Evolutionary conservation across 306 rosid species (phyloP).

Genomic region (Sicyos edulis): DNA sequence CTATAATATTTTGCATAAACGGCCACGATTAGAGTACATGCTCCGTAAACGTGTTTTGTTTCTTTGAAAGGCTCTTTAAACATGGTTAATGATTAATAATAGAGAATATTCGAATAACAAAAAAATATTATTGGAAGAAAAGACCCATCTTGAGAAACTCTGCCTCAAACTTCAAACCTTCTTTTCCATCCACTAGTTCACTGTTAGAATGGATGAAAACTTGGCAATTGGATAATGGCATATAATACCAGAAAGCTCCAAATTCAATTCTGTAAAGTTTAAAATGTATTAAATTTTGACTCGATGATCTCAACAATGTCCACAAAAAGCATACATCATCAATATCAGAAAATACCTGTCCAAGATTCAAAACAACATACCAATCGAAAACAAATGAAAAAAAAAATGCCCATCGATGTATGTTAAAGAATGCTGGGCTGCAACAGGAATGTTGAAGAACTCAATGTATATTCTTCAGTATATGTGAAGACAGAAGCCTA

Average conservation of each 20-base stretch:
- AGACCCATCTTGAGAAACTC: not conserved
- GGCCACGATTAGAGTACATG: no score
- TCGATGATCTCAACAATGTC: not conserved
- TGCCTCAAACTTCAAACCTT: not conserved
- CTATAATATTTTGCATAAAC: no score
- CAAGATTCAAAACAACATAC: not conserved
- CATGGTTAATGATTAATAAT: no score
- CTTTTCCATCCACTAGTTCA: not conserved
- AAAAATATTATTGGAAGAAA: no score
- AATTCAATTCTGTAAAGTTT: not conserved
- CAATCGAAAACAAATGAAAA: not conserved
- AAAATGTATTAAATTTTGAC: not conserved
- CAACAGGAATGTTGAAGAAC: conserved; percentile 4
- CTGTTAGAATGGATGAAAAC: not conserved
- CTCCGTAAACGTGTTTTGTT: no score
- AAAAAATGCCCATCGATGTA: not conserved
- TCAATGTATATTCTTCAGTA: not conserved
- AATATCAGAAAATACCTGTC: not conserved
- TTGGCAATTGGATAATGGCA: not conserved
- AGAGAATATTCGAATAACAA: no score
- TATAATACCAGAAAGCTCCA: not conserved
- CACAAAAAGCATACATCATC: not conserved
- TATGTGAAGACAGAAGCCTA: not conserved
- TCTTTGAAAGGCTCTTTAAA: no score
- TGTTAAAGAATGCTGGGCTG: not conserved